phyloP scores from a whole-genome alignment of 202 grass and related monocot genomes.

The Carex arenaria region DNA sequence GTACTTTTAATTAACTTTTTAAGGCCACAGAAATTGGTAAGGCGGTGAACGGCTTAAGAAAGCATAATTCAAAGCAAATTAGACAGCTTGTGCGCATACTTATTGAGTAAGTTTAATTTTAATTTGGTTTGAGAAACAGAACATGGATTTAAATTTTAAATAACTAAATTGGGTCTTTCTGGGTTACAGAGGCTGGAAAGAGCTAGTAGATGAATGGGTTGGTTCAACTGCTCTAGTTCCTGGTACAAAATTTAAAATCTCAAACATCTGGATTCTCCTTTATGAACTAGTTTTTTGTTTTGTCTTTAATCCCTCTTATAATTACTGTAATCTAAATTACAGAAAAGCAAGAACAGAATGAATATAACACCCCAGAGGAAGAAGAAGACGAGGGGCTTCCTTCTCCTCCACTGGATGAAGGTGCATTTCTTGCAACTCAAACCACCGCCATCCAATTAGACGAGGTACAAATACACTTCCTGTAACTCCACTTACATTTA shows the following conservation, averaged over 20 bases:
- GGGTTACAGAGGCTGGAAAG: conserved; percentile 76
- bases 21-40: conserved; percentile 91
- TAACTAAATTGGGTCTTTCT: conserved; percentile 5
- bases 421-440: conserved; percentile 48
- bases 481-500: background rate
- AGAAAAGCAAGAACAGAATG: conserved; percentile 40
- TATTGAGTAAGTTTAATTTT: conserved; percentile 52
- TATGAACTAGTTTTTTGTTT: background rate
- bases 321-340: background rate
- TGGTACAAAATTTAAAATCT: conserved; percentile 40
- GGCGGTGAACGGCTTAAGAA: conserved; percentile 53
- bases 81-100: conserved; percentile 67
- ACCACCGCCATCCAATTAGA: conserved; percentile 59
- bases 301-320: background rate
- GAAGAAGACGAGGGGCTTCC: conserved; percentile 58
- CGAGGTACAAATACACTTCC: conserved; percentile 40
- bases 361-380: conserved; percentile 33
- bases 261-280: conserved; percentile 3
- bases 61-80: conserved; percentile 80
- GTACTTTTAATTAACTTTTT: conserved; percentile 10
- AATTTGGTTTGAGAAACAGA: conserved; percentile 13
- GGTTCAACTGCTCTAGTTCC: conserved; percentile 48
- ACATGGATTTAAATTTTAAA: background rate
- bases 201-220: conserved; percentile 81
- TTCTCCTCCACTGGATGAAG: conserved; percentile 64